Evolutionary conservation across 805 yeast species (phyloP), one percentile per base, ranked within the genome.

Genomic region (Candida loeiensis): DNA sequence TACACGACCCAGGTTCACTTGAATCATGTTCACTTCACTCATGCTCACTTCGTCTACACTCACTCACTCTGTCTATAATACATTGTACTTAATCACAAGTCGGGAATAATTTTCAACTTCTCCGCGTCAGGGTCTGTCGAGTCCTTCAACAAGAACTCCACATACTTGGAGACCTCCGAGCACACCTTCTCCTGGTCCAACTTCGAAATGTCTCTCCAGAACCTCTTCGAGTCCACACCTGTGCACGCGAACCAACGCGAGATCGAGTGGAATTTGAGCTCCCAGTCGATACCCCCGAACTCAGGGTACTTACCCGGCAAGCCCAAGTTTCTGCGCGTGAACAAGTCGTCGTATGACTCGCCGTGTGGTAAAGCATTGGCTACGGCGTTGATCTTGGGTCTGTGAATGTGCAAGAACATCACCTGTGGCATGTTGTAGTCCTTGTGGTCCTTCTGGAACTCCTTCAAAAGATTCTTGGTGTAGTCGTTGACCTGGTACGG

Each of bases 371-470:
- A 32, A 9, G 49, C 48, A 39, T 61, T 59, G 17, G 36, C 44
- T 5, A 61, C 42, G 5, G 66, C 55, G 30, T 61, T 60, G 41
- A 64, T 53, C 43, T 62, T 62, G 15, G 67, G 67, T 32, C 55
- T 49, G 39, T 63, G 62, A 6, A 59, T 48, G 47, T 64, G 68
- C 34, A 64, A 40, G 40, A 64, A 64, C 25, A 54, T 34, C 13
- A 58, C 59, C 13, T 45, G 45, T 11, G 68, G 65, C 12, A 46
- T 34, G 13, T 37, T 42, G 38, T 44, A 46, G 9, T 33, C 36
- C 13, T 15, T 18, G 37, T 30, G 31, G 18, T 45, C 39, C 8
- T 28, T n/a, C 12, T 39, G 34, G 38, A 63, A 64, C 18, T 53
- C 46, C 22, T 44, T 35, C 16, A 53, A 34, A 21, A 64, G 45